These are phyloP conservation scores for Starmerella floris DNA, from an alignment of 805 yeast genomes.

Conservation along the genomic window DNA sequence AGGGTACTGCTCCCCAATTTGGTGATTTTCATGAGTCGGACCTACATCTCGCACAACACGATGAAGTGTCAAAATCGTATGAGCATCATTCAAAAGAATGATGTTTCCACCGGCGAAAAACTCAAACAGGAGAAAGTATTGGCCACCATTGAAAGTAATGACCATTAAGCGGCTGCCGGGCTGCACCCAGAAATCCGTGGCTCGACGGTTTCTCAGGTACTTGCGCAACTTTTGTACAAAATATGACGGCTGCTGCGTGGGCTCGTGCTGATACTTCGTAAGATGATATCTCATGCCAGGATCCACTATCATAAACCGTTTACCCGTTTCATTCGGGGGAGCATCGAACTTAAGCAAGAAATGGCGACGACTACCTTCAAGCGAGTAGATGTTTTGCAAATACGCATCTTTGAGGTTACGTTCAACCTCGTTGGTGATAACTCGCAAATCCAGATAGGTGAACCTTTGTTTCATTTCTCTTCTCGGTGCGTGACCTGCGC, in stretches of 20 bases:
- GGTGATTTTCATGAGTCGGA: conserved; percentile 41
- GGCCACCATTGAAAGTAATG: conserved; percentile 74
- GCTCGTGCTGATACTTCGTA: conserved; percentile 69
- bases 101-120: conserved; percentile 94
- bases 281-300: conserved; percentile 72
- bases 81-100: conserved; percentile 54
- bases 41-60: conserved; percentile 56
- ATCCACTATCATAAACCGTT: conserved; percentile 60
- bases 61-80: conserved; percentile 57
- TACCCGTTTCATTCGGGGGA: conserved; percentile 49
- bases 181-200: conserved; percentile 60
- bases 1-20: conserved; percentile 60
- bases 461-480: conserved; percentile 56
- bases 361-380: conserved; percentile 56
- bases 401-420: conserved; percentile 48
- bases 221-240: conserved; percentile 79
- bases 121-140: conserved; percentile 61
- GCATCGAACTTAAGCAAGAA: conserved; percentile 66
- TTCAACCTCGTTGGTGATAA: conserved; percentile 54
- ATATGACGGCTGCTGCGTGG: conserved; percentile 68
- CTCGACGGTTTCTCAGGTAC: conserved; percentile 66
- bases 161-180: conserved; percentile 75
- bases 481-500: too few species aligned
- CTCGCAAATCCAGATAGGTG: conserved; percentile 66
- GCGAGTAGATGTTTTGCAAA: conserved; percentile 72